A percentile compares a stretch with the other conserved stretches of the same genome.
These are phyloP conservation scores for Pleurotus tuber-regium DNA, from an alignment of 768 basidiomycete genomes.

Conservation along the genomic window DNA sequence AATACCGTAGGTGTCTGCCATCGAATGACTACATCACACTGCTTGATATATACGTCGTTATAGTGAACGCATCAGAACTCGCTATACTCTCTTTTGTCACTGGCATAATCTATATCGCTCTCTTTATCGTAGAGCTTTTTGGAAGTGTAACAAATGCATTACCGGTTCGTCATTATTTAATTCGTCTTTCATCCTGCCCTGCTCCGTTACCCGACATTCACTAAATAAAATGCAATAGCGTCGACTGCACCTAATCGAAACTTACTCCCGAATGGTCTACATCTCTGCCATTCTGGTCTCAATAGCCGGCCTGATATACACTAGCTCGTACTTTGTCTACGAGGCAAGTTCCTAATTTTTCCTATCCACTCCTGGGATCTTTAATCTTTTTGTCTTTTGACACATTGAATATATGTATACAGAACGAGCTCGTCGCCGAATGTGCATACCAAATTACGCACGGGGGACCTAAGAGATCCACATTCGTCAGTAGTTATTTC, in stretches of 20 bases:
- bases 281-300: constrained; percentile 5
- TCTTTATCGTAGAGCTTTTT: constrained; percentile 3
- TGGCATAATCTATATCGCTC: background rate
- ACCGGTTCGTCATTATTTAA: background rate
- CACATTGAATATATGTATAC: background rate
- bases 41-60: background rate
- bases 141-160: background rate
- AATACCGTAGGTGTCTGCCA: background rate
- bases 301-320: constrained; percentile 4
- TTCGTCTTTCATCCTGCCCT: too few relatives aligned
- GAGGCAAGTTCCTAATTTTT: background rate
- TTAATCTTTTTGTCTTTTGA: background rate
- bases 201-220: background rate
- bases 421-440: constrained; percentile 13
- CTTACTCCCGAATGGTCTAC: background rate
- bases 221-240: background rate
- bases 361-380: background rate
- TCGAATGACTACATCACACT: background rate
- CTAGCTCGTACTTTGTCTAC: constrained; percentile 6
- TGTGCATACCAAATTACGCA: constrained; percentile 1
- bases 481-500: constrained; percentile 5
- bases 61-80: constrained; percentile 3
- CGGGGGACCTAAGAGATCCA: constrained; percentile 1
- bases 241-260: constrained; percentile 2
- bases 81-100: constrained; percentile 1